phyloP scores from a whole-genome alignment of 1,139 yeast species.

The Candida dubliniensis region DNA sequence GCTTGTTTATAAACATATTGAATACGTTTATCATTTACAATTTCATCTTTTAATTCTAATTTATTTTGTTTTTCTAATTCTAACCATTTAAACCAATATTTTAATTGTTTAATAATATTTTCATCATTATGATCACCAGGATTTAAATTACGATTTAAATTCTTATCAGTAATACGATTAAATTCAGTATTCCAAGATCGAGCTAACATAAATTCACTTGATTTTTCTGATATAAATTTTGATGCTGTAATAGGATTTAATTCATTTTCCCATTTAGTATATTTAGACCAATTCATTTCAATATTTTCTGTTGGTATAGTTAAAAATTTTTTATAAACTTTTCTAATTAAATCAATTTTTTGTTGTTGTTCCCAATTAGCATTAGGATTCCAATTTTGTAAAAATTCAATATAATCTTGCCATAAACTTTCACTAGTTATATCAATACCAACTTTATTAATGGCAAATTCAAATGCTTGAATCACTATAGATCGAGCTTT shows the following conservation, averaged over 20 bases:
- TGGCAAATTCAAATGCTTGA: constrained; percentile 84
- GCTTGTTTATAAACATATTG: constrained; percentile 75
- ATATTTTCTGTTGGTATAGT: constrained; percentile 71
- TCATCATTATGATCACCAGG: constrained; percentile 20
- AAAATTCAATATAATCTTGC: constrained; percentile 80
- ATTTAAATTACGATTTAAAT: constrained; percentile 38
- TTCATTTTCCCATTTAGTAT: constrained; percentile 81
- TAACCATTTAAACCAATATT: constrained; percentile 74
- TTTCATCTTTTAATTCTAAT: constrained; percentile 54
- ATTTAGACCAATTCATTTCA: constrained; percentile 78
- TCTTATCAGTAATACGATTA: constrained; percentile 50
- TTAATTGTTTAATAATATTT: constrained; percentile 38
- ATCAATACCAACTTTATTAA: constrained; percentile 77
- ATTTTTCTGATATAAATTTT: constrained; percentile 78
- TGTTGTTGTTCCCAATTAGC: constrained; percentile 89
- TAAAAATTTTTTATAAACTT: constrained; percentile 68
- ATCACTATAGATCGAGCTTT: constrained; percentile 74
- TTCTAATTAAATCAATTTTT: constrained; percentile 73
- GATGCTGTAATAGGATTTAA: constrained; percentile 76
- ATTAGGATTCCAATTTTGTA: constrained; percentile 74
- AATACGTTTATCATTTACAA: constrained; percentile 56
- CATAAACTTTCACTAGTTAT: constrained; percentile 71
- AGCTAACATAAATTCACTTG: constrained; percentile 88
- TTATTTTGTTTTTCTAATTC: constrained; percentile 76
- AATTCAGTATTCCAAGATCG: constrained; percentile 78